Conservation (phyloP, 257 asterid genomes). For the Nicotiana tomentosiformis region DNA sequence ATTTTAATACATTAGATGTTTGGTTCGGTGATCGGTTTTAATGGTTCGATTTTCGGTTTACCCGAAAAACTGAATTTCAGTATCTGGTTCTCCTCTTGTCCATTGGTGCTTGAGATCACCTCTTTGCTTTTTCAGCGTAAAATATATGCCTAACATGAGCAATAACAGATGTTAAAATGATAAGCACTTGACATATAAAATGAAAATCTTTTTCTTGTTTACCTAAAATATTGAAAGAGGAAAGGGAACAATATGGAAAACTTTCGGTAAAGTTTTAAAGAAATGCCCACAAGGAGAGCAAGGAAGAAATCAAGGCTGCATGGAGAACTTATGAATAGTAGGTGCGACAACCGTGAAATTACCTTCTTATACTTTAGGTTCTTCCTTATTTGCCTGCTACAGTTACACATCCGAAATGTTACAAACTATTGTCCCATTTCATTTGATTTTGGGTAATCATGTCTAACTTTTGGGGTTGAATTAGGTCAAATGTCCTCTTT, state of each 20-base stretch:
- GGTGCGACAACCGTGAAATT: background rate
- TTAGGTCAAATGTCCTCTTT: background rate
- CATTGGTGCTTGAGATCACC: slow-evolving; percentile 79
- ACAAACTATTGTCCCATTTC: background rate
- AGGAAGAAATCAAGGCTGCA: background rate
- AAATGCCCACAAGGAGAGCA: background rate
- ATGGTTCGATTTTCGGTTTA: too few species aligned
- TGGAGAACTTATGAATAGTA: background rate
- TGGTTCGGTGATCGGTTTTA: too few species aligned
- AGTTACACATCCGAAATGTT: background rate
- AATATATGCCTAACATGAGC: slow-evolving; percentile 59
- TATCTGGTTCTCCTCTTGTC: slow-evolving; percentile 80
- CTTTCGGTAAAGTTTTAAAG: background rate
- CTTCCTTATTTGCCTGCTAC: background rate
- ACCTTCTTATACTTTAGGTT: background rate
- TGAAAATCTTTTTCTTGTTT: background rate
- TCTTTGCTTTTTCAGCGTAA: slow-evolving; percentile 59
- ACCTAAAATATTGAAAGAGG: background rate
- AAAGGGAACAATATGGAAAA: background rate
- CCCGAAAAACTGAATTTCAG: too few species aligned
- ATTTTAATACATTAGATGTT: too few species aligned
- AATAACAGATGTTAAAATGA: background rate
- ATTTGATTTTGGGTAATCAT: background rate
- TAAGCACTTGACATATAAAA: background rate
- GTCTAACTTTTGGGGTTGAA: background rate